Evolutionary conservation across 106 monocot genomes (phyloP).

Genomic region (Narthecium ossifragum): DNA sequence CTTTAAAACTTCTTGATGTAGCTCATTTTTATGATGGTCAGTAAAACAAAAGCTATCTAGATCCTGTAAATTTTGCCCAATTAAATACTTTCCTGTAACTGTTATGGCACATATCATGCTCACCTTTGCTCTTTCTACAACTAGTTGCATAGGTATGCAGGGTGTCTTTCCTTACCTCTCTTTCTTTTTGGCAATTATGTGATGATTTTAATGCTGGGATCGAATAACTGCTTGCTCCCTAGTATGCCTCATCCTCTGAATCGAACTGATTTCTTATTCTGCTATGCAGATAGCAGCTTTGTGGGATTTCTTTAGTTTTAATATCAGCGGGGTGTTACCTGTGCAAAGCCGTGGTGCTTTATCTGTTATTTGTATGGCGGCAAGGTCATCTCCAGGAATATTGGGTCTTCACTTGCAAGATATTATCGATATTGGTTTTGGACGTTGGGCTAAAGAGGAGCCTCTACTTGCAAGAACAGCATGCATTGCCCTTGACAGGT

Average conservation of each 20-base stretch:
- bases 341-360: slow-evolving; percentile 82
- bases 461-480: slow-evolving; percentile 93
- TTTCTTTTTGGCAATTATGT: no score
- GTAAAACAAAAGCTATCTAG: no score
- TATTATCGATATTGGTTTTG: slow-evolving; percentile 97
- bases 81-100: no score
- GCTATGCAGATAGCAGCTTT: slow-evolving; percentile 61
- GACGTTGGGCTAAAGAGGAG: slow-evolving; percentile 93
- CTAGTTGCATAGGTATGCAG: no score
- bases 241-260: neutral
- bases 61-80: no score
- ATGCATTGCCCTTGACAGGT: slow-evolving; percentile 77
- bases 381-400: slow-evolving; percentile 71
- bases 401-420: slow-evolving; percentile 76
- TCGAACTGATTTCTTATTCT: neutral
- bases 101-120: no score
- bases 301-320: slow-evolving; percentile 95
- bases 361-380: slow-evolving; percentile 90
- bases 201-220: no score
- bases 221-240: no score
- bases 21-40: no score
- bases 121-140: no score
- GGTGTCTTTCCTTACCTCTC: no score
- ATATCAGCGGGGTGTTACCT: slow-evolving; percentile 56
- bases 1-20: no score